Conservation (phyloP, 208 protist genomes). For the Wallacemonas sp. region DNA sequence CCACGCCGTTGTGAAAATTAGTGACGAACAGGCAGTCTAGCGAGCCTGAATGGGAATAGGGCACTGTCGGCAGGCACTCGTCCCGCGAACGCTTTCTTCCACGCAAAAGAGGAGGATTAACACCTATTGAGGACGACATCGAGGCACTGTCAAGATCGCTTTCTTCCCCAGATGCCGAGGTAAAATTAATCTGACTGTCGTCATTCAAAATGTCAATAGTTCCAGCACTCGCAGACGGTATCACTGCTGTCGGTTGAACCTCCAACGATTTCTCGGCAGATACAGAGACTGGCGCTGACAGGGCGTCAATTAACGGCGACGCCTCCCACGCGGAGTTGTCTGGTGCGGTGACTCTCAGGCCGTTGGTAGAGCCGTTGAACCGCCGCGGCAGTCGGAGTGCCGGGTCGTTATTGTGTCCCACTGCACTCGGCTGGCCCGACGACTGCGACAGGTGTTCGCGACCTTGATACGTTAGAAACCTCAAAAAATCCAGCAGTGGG, state of each 20-base stretch:
- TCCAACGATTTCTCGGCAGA: no score
- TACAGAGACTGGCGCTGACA: no score
- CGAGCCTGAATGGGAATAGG: no score
- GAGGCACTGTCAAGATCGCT: not conserved
- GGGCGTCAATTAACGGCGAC: not conserved
- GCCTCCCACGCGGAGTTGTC: not conserved
- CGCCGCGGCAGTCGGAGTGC: not conserved
- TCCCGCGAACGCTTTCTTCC: not conserved
- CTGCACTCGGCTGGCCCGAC: not conserved
- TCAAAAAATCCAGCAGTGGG: constrained; percentile 11
- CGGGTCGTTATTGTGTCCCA: no score
- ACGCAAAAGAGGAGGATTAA: not conserved
- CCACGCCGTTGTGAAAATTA: constrained; percentile 6
- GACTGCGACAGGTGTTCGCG: not conserved
- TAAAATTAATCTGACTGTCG: not conserved
- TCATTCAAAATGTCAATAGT: not conserved
- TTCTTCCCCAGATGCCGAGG: not conserved
- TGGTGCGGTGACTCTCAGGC: not conserved
- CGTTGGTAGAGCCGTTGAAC: not conserved
- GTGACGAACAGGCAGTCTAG: not conserved
- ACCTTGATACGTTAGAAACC: constrained; percentile 5
- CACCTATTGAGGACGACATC: not conserved
- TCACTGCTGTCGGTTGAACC: not conserved
- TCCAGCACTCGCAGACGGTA: not conserved
- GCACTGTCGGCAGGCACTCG: not conserved